Base-by-base conservation (phyloP, 2,329 filamentous ascomycete species). In the Penicillium sp. region DNA sequence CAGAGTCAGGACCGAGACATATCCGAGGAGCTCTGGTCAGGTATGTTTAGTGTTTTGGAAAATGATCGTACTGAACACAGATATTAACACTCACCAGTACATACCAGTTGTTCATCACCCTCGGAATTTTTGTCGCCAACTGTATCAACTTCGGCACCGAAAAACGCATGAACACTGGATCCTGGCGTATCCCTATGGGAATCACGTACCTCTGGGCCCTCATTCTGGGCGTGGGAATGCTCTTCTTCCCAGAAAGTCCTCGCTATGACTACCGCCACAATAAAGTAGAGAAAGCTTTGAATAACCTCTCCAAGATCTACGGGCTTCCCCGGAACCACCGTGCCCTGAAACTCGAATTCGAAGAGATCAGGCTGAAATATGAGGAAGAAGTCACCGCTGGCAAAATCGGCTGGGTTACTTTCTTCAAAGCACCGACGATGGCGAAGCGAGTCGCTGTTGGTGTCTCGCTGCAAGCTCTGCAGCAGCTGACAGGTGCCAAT, bases 211-310 rank as follows among this genome's bases (percentile, higher is more conserved):
- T 83, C 53, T 84, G 79, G 75, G 78, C 81, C 2, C 63, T 75
- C 4, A 74, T 84, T 41, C 80, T 85, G 57, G 77, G 77, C 1
- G 48, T 72, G 16, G 81, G 81, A 6, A 83, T 85, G 52, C 56
- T 77, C 6, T 75, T 82, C 60, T 77, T 85, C 56, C 77, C 77
- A 0, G 82, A 85, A 58, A 80, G 76, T 10, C 82, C 82, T 4
- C 78, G 82, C 2, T 84, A 78, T 71, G 80, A 81, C 39, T 85
- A 82, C 65, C 77, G 82, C n/a, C 66, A 78, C 34, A 80, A 79
- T 33, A 76, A 77, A n/a, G 70, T 74, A 18, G 79, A 83, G 2
- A 67, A 70, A 39, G 81, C 82, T 2, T 72, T 77, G 33, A 64
- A 63, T 8, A 83, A 81, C 1, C 76, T 85, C 34, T 71, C 81